phyloP scores from a whole-genome alignment of 257 asterid genomes.

The Petrea volubilis region DNA sequence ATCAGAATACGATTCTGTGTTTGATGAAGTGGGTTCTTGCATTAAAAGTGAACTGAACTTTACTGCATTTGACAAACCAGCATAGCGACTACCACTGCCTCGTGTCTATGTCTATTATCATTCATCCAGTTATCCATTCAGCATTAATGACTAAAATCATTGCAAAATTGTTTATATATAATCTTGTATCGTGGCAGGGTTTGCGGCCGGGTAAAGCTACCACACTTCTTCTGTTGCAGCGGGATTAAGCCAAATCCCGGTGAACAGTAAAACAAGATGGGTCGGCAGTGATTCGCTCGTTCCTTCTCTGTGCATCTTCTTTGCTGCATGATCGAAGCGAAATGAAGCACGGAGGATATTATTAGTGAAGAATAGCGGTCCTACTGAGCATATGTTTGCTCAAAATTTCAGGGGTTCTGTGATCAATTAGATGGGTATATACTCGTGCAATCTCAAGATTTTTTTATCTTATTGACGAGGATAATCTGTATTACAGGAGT shows the following conservation, averaged over 20 bases:
- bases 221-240: slow-evolving; percentile 92
- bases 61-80: background rate
- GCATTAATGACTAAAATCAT: background rate
- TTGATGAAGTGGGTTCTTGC: background rate
- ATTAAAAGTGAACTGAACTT: background rate
- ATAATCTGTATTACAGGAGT: background rate
- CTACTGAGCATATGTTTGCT: background rate
- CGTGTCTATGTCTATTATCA: no score
- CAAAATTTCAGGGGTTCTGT: background rate
- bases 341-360: background rate
- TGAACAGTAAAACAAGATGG: slow-evolving; percentile 21
- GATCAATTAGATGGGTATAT: no score
- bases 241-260: slow-evolving; percentile 69
- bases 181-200: slow-evolving; percentile 51
- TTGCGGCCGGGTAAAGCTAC: slow-evolving; percentile 90
- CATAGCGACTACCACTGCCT: background rate
- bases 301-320: background rate
- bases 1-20: background rate
- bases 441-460: no score
- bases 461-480: background rate
- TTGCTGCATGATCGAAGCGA: background rate
- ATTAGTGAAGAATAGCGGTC: background rate
- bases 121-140: slow-evolving; percentile 1
- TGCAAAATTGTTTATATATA: slow-evolving; percentile 6
- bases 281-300: no score